phyloP scores from a whole-genome alignment of 1,284 basidiomycete species.

The Pseudozyma sp. region DNA sequence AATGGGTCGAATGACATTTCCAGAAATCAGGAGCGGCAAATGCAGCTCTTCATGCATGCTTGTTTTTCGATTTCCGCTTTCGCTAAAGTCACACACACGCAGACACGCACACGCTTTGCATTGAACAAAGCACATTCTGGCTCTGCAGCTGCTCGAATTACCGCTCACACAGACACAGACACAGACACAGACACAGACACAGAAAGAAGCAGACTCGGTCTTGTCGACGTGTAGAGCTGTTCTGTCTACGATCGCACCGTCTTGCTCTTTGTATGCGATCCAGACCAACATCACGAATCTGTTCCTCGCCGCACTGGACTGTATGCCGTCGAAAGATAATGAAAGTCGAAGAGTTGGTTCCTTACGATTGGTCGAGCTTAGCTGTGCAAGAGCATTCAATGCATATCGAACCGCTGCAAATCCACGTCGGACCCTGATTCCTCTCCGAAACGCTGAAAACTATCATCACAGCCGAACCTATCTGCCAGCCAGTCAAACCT shows the following conservation, averaged over 20 bases:
- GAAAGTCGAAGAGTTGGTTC: neutral
- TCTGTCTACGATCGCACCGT: neutral
- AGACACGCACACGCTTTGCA: neutral
- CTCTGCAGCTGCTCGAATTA: neutral
- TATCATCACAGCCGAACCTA: conserved; percentile 2
- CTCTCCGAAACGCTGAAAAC: conserved; percentile 26
- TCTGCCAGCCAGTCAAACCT: neutral
- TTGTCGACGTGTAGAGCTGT: neutral
- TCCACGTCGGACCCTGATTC: conserved; percentile 34
- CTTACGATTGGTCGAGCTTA: neutral
- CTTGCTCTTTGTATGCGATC: neutral
- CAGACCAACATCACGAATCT: no score
- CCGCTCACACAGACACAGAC: neutral
- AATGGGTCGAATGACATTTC: no score
- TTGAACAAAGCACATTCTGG: neutral
- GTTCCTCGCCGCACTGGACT: no score
- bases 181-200: no score
- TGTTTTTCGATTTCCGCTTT: neutral
- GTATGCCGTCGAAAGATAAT: no score
- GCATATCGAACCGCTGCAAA: conserved; percentile 12
- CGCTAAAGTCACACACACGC: neutral
- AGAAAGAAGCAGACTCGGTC: no score
- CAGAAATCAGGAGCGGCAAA: no score
- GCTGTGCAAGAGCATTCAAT: neutral
- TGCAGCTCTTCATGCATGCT: neutral